Percentiles rank a stretch among this genome's conserved stretches.
Evolutionary conservation across 495 filamentous ascomycete genomes (phyloP).

Genomic region (Cladorrhinum samala): DNA sequence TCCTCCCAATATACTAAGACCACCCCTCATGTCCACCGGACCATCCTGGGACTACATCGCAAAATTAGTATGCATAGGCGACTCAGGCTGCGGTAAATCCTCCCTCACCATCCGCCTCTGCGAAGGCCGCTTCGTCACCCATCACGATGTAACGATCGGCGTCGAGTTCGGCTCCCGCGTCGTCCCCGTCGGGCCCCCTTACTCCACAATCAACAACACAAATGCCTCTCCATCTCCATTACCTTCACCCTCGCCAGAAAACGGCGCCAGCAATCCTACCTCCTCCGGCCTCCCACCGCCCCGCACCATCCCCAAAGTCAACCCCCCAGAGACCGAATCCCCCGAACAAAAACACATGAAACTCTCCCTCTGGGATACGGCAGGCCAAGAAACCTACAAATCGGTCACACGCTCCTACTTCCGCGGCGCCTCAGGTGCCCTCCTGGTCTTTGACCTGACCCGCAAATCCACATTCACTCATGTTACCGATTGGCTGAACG

Average conservation of each 20-base stretch:
- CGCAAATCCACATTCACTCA: constrained; percentile 77
- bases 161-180: constrained; percentile 95
- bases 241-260: constrained; percentile 5
- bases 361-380: constrained; percentile 82
- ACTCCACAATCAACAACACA: constrained; percentile 36
- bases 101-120: constrained; percentile 88
- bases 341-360: constrained; percentile 68
- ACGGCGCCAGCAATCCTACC: neutral
- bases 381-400: constrained; percentile 95
- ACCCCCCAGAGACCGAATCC: neutral
- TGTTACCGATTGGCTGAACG: constrained; percentile 84
- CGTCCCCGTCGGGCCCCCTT: constrained; percentile 82
- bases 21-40: constrained; percentile 43
- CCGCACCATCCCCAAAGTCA: constrained; percentile 10
- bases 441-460: constrained; percentile 93
- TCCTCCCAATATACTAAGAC: neutral
- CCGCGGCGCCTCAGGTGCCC: constrained; percentile 81
- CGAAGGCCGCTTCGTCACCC: constrained; percentile 87
- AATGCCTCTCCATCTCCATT: constrained; percentile 30
- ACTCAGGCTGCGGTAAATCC: constrained; percentile 89
- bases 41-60: constrained; percentile 98
- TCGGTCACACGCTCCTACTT: constrained; percentile 94
- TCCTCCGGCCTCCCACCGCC: constrained; percentile 33
- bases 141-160: constrained; percentile 96
- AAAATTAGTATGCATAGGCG: constrained; percentile 95